Conservation (phyloP, 768 basidiomycete genomes). For the Mycena galopus region DNA sequence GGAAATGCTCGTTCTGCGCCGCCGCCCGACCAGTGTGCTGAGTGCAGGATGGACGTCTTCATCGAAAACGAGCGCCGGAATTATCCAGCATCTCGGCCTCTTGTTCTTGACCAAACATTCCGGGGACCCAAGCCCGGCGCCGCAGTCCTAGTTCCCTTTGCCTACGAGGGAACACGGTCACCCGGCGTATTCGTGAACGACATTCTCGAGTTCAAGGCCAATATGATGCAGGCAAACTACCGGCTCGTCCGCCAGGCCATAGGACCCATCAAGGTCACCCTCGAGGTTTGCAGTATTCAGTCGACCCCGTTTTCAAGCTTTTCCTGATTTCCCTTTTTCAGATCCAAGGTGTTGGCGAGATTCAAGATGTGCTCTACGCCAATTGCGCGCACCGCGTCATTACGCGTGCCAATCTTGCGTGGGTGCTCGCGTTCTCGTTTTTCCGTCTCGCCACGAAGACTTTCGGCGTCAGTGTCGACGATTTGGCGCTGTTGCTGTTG, state of each 20-base stretch:
- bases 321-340: not conserved
- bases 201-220: not conserved
- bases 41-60: too few species aligned
- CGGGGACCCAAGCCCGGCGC: too few species aligned
- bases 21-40: too few species aligned
- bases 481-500: too few species aligned
- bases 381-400: slow-evolving; percentile 17
- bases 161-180: too few species aligned
- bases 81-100: too few species aligned
- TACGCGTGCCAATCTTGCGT: slow-evolving; percentile 15
- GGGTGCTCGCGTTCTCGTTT: not conserved
- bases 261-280: not conserved
- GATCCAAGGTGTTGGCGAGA: not conserved
- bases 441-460: not conserved
- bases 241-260: not conserved
- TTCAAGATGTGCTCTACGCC: slow-evolving; percentile 1
- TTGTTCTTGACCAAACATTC: too few species aligned
- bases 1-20: not conserved
- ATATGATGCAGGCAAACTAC: not conserved
- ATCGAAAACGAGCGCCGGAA: too few species aligned
- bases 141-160: too few species aligned
- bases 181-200: not conserved
- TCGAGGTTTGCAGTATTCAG: not conserved
- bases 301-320: too few species aligned
- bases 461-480: too few species aligned